Evolutionary conservation across 2,329 filamentous ascomycete genomes (phyloP), one percentile per base, ranked within the genome.

Genomic region (Aspergillus ustus): DNA sequence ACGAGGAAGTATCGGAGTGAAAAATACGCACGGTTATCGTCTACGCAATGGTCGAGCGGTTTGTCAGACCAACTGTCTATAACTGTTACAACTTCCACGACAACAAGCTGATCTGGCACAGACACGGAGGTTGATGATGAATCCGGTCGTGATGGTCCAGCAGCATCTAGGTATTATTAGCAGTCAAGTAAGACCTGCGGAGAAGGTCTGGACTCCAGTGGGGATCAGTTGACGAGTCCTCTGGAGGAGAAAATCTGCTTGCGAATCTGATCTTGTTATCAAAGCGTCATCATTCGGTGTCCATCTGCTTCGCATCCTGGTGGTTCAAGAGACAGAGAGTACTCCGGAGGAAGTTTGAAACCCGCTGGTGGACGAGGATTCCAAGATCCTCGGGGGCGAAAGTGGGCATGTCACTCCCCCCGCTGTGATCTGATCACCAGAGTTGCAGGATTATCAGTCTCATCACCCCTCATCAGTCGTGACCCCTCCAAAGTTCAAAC

Each of bases 131-230:
- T 37, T 15, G 34, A 40, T 37, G 34, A 37, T 40, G 34, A 40
- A 15, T 40, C 34, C 15, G 13, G 8, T 40, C 34, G 13, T 17
- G 34, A 40, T 2, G 9, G 15, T 40, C 11, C 31, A 9, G 31
- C 34, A 37, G 8, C 34, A 37, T 37, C 34, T 34, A 53, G 15
- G 34, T 53, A 53, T 55, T 45, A 34, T 55, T 46, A 55, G 40
- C 17, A 46, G 17, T 37, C 19, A 40, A 44, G 17, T 11, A 25
- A 45, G 52, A 46, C 19, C 22, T 15, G 31, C 20, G 45, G 19
- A 48, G 37, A 29, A 40, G 55, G 55, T 57, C 55, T 51, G 55
- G 55, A 51, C 55, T 49, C 46, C 11, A 17, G 46, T 51, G 55
- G 37, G 28, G 55, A 51, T 37, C 13, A 37, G 48, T 40, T 57